Evolutionary conservation across 805 yeast genomes (phyloP), one percentile per base, ranked within the genome.

Genomic region (Helenozyma baotianmanensis): DNA sequence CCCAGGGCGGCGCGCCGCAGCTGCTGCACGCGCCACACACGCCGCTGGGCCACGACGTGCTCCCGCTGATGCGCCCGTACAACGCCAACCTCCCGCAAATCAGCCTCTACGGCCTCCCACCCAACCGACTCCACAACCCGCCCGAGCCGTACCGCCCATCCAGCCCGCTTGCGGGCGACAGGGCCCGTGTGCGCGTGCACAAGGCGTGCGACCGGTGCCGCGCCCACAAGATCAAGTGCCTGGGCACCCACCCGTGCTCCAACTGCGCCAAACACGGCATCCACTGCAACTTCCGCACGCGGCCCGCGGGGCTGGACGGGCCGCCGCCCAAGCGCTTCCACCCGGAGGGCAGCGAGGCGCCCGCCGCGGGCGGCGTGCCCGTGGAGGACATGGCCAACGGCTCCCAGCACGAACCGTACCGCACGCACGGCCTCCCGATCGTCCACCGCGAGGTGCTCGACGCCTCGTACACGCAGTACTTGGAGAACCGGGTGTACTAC

Each of bases 121-220:
- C 5, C 26, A 15, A 24, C 14, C 26, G 14, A 13, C 26, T 24
- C 26, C 17, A 24, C 26, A 4, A 24, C 7, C 25, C 25, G 25
- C 10, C 26, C 16, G 16, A 6, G 8, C 19, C 5, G 19, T 5
- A 8, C 19, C 19, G 19, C 19, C 19, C 19, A 8, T 8, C 8
- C 19, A 5, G 8, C 7, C 19, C 19, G 19, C 19, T 17, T 8
- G 19, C 19, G 7, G 19, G 19, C 19, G 36, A 31, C 8, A 29
- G 27, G 21, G 34, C 14, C 15, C 48, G 72, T 19, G 42, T 62
- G 37, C 50, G 78, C 27, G 80, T 74, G 8, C 56, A 62, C 33
- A 68, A 63, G 40, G 82, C 82, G 1, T 77, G 82, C 42, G 74
- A 69, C 33, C 57, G 76, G 14, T 77, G 82, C 50, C 59, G 77